These are phyloP conservation scores for Ceratocystis diversiconidia DNA, from an alignment of 2,329 filamentous ascomycete species.

Conservation along the genomic window DNA sequence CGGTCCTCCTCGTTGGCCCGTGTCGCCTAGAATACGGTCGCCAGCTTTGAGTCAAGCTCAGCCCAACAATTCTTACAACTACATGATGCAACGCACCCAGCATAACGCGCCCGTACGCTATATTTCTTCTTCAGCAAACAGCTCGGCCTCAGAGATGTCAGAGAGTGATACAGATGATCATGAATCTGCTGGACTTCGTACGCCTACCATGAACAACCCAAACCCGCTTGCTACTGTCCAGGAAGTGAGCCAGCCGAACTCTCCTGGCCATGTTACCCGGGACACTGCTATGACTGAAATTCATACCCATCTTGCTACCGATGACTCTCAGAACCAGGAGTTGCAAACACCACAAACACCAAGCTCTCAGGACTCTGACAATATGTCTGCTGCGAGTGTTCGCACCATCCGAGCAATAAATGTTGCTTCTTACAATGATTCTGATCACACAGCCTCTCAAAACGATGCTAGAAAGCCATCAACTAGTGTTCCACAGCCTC, in stretches of 20 bases:
- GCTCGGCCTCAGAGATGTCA: slow-evolving; percentile 24
- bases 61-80: slow-evolving; percentile 7
- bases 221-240: slow-evolving; percentile 72
- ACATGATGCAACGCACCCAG: slow-evolving; percentile 7
- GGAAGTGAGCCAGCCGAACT: slow-evolving; percentile 67
- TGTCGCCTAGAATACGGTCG: slow-evolving; percentile 63
- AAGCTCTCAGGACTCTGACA: slow-evolving; percentile 10
- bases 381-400: slow-evolving; percentile 5
- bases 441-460: slow-evolving; percentile 46
- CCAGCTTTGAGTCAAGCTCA: slow-evolving; percentile 24
- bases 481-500: slow-evolving; percentile 29
- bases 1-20: slow-evolving; percentile 50
- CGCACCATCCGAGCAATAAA: slow-evolving; percentile 9
- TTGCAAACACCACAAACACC: neutral
- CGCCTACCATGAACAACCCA: slow-evolving; percentile 41
- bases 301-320: slow-evolving; percentile 32
- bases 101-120: neutral
- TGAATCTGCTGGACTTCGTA: slow-evolving; percentile 38
- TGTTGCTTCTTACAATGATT: slow-evolving; percentile 30
- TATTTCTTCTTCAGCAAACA: slow-evolving; percentile 14
- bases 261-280: slow-evolving; percentile 36
- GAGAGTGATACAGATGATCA: slow-evolving; percentile 42
- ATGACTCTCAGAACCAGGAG: neutral
- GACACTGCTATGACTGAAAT: slow-evolving; percentile 38
- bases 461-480: slow-evolving; percentile 31